Base-by-base conservation (phyloP, 2,329 filamentous ascomycete genomes). In the Fusarium euwallaceae region DNA sequence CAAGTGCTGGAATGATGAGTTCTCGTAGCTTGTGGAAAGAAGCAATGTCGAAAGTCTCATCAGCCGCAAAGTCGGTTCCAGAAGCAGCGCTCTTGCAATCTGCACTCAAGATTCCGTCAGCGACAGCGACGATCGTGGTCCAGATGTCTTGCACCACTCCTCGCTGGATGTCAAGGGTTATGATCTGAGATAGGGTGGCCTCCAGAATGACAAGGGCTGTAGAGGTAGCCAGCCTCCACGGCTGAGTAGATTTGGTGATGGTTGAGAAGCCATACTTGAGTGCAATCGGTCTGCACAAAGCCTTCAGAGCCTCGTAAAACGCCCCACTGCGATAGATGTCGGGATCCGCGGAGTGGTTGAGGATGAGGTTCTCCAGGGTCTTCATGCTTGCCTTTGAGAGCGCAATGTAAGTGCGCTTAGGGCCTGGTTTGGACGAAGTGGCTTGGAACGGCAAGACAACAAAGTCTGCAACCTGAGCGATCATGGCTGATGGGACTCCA, bases 371-470 rank as follows among this genome's bases (percentile, higher is more conserved):
- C 72, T 93, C 87, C 2, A 97, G 82, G 55, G 95, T 89, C 3
- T 88, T 85, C 88, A 98, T 97, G 68, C 93, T 91, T 22, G 90
- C 90, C 81, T 97, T 97, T 1, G 95, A 95, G 79, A 98, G 90
- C 37, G 97, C 96, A 65, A 99, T 91, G 80, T 95, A 98, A 0
- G 95, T 97, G 8, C 94, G 93, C 66, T 91, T 91, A 61, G 84
- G 79, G 2, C 79, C 74, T 14, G 84, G 82, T 14, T 76, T 75
- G 73, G 83, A 65, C 70, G 82, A 24, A 70, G 78, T 64, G 67
- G 84, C 78, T 66, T 83, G 80, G 0, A 94, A 95, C 1, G 94
- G 92, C 37, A 97, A 85, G 3, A 90, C 88, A 10, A 91, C 88
- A 69, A 97, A 91, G 60, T 93, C 89, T 1, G 94, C 90, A 11